Base-by-base conservation (phyloP, 2,329 filamentous ascomycete genomes). In the Phoma sp. region DNA sequence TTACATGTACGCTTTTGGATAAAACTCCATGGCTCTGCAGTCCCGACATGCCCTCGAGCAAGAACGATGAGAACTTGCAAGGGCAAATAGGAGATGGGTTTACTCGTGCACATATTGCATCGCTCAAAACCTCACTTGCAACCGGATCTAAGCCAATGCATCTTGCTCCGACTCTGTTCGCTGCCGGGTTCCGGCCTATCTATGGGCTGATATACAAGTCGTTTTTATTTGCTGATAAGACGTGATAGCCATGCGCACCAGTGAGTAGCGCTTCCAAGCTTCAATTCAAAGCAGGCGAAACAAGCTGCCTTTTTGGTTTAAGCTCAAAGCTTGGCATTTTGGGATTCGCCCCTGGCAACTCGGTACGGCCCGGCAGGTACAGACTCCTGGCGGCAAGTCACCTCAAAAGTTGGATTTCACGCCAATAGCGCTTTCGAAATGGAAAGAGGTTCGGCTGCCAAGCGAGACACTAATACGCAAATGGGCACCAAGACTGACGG, bases 291-390 rank as follows among this genome's bases (percentile, higher is more conserved):
- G 26, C 33, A 38, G 4, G 25, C 10, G 25, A 42, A 42, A 43
- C 38, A 48, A 53, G 51, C 43, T 53, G 51, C 43, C 51, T 53
- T 12, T 53, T 53, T 28, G 21, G 51, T 32, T 48, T 39, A 53
- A 53, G 51, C 51, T 53, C 43, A 53, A 20, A 32, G 18, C 39
- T 52, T 52, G 48, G 48, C 26, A 28, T 7, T 26, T 14, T 32
- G 34, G 32, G 18, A 37, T 30, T 42, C 12, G 23, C 32, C n/a
- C n/a, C 32, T 23, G 18, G 30, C 32, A 26, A 39, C 28, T 48
- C 49, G 42, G 51, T 45, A 38, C 51, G 51, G 43, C 32, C 51
- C 43, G 43, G 26, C 25, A 48, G 20, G 26, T 33, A 23, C 33
- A 39, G 10, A 32, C 20, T 30, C 30, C 26, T 42, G 33, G 28